Evolutionary conservation across 805 yeast genomes (phyloP).

Genomic region (Maudiozyma serrabonitensis): DNA sequence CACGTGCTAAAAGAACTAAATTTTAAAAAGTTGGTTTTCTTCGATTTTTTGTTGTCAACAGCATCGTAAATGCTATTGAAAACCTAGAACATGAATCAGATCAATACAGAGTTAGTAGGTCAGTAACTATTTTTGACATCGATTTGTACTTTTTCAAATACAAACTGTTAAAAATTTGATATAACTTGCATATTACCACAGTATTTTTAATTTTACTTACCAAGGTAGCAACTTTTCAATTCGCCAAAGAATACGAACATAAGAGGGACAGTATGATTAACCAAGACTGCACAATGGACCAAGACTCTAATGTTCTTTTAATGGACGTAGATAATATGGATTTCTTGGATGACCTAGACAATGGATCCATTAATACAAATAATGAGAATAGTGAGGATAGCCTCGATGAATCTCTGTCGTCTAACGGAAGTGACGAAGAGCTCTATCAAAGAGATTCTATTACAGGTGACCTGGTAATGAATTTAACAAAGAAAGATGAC

Average conservation of each 20-base stretch:
- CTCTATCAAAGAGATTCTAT: conserved; percentile 9
- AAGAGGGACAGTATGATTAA: no score
- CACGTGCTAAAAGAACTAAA: neutral
- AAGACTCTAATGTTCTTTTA: conserved; percentile 8
- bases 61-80: neutral
- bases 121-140: no score
- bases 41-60: neutral
- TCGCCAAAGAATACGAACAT: no score
- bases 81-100: no score
- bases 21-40: neutral
- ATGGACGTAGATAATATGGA: conserved; percentile 24
- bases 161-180: no score
- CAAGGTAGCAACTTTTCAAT: no score
- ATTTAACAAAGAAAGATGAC: conserved; percentile 8
- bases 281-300: neutral
- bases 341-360: conserved; percentile 11
- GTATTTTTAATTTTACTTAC: no score
- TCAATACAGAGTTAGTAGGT: no score
- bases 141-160: no score
- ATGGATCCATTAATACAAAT: neutral
- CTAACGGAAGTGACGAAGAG: neutral
- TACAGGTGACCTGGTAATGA: conserved; percentile 16
- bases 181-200: no score
- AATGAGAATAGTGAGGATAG: neutral
- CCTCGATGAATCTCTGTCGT: neutral